Evolutionary conservation across 2,329 filamentous ascomycete species (phyloP), one percentile per base, ranked within the genome.

Genomic region (Aspergillus ibericus): DNA sequence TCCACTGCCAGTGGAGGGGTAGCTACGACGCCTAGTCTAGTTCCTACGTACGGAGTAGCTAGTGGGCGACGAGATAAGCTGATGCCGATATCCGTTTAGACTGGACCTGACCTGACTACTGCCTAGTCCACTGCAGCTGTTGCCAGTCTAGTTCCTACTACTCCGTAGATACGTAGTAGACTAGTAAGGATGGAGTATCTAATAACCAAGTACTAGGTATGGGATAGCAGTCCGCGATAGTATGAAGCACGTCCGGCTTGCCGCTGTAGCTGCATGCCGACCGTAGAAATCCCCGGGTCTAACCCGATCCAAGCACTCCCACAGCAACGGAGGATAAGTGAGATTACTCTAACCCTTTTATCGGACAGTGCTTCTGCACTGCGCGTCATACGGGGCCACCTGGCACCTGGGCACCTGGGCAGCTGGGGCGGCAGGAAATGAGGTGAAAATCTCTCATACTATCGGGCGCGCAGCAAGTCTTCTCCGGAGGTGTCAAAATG

Each of bases 251-350:
- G 22, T 22, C 38, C 38, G 38, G 38, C 38, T 42, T 42, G 38
- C 18, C 38, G 38, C 38, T 9, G 22, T 42, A 42, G 38, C 38
- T 42, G 38, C 38, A 42, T 42, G 38, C 38, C 38, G 38, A 42
- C 38, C 38, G 50, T 35, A 52, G n/a, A 18, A 18, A 20, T 34
- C 16, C 16, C n/a, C 16, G 47, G 50, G 51, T 32, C 51, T 53
- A 53, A 32, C 51, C 51, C 51, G 50, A 53, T 38, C 34, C 50
- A 53, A 53, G 27, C 36, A 32, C 27, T 16, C 18, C 18, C 38
- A 42, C 38, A 42, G 38, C 38, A 42, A 38, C 38, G 38, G 38
- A 42, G 9, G 16, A 13, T 20, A 20, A 20, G 12, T 35, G 34
- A 15, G n/a, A n/a, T 36, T n/a, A 42, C 18, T 20, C 18, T 42